Evolutionary conservation across 192 early-diverging fungal genomes (phyloP), one percentile per base, ranked within the genome.

Genomic region (Backusella luteola): DNA sequence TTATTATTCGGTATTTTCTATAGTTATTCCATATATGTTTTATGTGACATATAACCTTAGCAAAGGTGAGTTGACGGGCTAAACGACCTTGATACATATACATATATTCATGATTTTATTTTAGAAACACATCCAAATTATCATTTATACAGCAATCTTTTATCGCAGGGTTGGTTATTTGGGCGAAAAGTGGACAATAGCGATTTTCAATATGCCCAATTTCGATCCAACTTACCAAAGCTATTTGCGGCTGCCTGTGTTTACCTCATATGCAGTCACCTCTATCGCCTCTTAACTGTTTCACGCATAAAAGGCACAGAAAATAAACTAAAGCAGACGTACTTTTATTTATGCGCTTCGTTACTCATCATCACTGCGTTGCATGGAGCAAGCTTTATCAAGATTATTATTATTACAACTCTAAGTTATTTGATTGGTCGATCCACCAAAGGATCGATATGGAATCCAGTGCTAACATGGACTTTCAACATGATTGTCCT

Each of bases 391-490:
- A 91, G 90, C 12, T 70, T 91, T 8, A 66, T 97, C 42, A 96
- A 96, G 73, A 91, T 99, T 12, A 41, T 91, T 11, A 74, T 80
- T 4, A 82, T 97, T 21, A 73, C 90, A 12, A 72, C 71, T 0
- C 72, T 86, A 11, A 96, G 94, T 82, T 98, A 91, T 80, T 59
- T 78, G 6, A 83, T 96, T 11, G 86, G 91, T 6, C 88, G 85
- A 38, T 6, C 74, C n/a, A 76, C 90, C 19, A 85, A 87, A 66
- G 85, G 87, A 0, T 84, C 84, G 5, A 75, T 76, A 6, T 80
- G 83, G 79, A 91, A 88, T 46, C 94, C 94, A 2, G 66, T 82
- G 3, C 49, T 93, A 4, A 89, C 92, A 17, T 99, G 97, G 97
- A 80, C 86, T 15, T 96, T 91, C 74, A 95, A 91, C 74, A 49